Evolutionary conservation across 805 yeast genomes (phyloP).

Genomic region (Priceomyces castillae): DNA sequence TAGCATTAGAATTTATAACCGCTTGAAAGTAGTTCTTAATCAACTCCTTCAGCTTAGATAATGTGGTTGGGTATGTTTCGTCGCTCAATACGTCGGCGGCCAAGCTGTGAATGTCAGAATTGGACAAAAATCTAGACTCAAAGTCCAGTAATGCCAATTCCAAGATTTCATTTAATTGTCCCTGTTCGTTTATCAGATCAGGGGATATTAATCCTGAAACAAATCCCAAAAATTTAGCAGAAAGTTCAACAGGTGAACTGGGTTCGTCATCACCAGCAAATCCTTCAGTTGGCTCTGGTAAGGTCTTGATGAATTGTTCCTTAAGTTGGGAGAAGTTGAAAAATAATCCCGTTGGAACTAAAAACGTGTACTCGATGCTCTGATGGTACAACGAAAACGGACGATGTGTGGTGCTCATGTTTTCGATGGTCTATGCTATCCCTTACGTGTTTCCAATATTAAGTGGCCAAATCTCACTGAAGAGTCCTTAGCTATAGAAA

Average conservation of each 20-base stretch:
- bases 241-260: slow-evolving; percentile 76
- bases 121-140: slow-evolving; percentile 65
- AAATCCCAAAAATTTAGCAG: slow-evolving; percentile 80
- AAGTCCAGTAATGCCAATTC: slow-evolving; percentile 75
- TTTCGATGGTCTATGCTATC: background rate
- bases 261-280: slow-evolving; percentile 88
- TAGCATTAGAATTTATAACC: slow-evolving; percentile 25
- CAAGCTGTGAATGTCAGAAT: slow-evolving; percentile 79
- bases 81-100: slow-evolving; percentile 65
- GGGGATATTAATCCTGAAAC: slow-evolving; percentile 50
- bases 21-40: slow-evolving; percentile 72
- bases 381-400: slow-evolving; percentile 86
- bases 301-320: slow-evolving; percentile 74
- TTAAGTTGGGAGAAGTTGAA: slow-evolving; percentile 83
- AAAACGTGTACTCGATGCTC: slow-evolving; percentile 78
- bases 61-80: slow-evolving; percentile 60
- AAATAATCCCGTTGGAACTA: slow-evolving; percentile 80
- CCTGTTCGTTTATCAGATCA: slow-evolving; percentile 13
- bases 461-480: background rate
- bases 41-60: slow-evolving; percentile 66
- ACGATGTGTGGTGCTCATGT: slow-evolving; percentile 42
- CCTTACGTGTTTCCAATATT: background rate
- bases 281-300: slow-evolving; percentile 81
- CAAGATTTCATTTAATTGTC: slow-evolving; percentile 66
- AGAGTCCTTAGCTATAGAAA: background rate